These are phyloP conservation scores for Verticillium alfalfae DNA, from an alignment of 2,329 filamentous ascomycete species.

Conservation along the genomic window DNA sequence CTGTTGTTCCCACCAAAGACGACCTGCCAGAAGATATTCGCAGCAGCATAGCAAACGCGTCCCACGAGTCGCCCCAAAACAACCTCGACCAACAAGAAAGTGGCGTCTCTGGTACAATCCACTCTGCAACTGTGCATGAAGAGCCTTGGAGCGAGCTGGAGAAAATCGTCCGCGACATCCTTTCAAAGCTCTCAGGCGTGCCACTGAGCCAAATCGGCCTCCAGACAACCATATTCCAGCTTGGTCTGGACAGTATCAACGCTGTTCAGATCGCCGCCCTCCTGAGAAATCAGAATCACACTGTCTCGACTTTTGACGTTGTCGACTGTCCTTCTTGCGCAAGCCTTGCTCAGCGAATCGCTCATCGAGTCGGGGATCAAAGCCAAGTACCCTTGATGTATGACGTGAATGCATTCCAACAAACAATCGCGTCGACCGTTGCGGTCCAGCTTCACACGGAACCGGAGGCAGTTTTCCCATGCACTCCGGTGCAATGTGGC, in stretches of 20 bases:
- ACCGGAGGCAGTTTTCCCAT: conserved; percentile 60
- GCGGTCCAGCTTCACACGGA: conserved; percentile 6
- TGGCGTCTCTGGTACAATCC: not conserved
- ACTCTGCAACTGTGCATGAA: too few relatives aligned
- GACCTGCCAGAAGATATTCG: conserved; percentile 15
- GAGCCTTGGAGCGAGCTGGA: conserved; percentile 46
- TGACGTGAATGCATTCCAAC: conserved; percentile 34
- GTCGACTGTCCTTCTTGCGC: conserved; percentile 54
- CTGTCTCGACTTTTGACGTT: conserved; percentile 65
- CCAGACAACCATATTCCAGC: conserved; percentile 71
- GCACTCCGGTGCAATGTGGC: conserved; percentile 72
- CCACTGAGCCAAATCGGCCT: conserved; percentile 44
- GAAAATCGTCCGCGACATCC: conserved; percentile 42
- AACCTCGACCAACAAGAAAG: conserved; percentile 6
- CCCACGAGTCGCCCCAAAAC: not conserved
- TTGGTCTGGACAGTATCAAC: conserved; percentile 90
- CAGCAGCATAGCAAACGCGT: conserved; percentile 8
- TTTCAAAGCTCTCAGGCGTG: conserved; percentile 54
- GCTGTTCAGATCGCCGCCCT: conserved; percentile 70
- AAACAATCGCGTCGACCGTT: conserved; percentile 22
- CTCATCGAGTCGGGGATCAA: not conserved
- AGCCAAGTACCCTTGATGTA: conserved; percentile 15
- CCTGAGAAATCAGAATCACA: conserved; percentile 54
- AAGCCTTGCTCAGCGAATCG: conserved; percentile 22
- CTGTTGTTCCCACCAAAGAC: conserved; percentile 10